Conservation (phyloP, 2,329 filamentous ascomycete species). For the Tolypocladium album region DNA sequence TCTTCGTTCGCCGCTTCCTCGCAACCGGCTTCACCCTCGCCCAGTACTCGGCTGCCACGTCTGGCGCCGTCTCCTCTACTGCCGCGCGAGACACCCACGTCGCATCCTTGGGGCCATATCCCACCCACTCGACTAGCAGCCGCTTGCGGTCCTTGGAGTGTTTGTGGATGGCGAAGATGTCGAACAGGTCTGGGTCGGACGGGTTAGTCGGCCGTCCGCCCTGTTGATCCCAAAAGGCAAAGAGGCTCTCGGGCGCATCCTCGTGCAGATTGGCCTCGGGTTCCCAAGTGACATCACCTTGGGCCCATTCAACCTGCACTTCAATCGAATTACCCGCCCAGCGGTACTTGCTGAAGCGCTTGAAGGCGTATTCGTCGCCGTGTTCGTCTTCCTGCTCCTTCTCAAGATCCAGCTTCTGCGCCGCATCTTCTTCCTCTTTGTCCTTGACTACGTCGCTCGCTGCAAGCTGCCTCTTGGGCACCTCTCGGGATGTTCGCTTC, state of each 20-base stretch:
- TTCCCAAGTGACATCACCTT: conserved; percentile 20
- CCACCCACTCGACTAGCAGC: conserved; percentile 25
- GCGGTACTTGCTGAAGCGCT: conserved; percentile 14
- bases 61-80: conserved; percentile 16
- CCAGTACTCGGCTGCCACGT: conserved; percentile 18
- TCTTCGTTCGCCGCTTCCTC: neutral
- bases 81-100: conserved; percentile 17
- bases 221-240: conserved; percentile 20
- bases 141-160: conserved; percentile 16
- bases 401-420: neutral
- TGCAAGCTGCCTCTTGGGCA: neutral
- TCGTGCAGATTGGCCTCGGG: conserved; percentile 20
- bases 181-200: conserved; percentile 16
- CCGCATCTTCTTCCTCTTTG: too few relatives aligned
- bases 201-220: conserved; percentile 22
- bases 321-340: conserved; percentile 18
- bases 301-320: conserved; percentile 20
- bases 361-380: conserved; percentile 9
- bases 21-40: neutral
- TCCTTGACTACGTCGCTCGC: neutral
- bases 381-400: neutral
- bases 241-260: conserved; percentile 18
- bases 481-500: neutral
- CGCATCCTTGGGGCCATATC: conserved; percentile 15
- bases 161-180: conserved; percentile 20